Evolutionary conservation across 2,329 filamentous ascomycete species (phyloP), one percentile per base, ranked within the genome.

Genomic region (Ceratocystis cacaofunesta): DNA sequence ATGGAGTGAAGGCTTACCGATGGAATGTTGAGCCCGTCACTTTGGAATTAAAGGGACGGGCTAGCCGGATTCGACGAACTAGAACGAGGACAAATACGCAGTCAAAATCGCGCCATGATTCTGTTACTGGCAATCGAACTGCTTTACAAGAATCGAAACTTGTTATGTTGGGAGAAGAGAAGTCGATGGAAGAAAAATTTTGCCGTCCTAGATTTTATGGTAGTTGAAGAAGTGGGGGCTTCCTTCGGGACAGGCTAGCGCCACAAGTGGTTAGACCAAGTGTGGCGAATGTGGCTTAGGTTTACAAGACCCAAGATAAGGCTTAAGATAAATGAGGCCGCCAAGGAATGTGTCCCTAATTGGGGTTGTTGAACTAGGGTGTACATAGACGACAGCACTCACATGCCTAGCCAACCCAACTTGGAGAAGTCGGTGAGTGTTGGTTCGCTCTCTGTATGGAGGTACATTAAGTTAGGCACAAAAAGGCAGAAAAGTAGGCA

Each of bases 161-260:
- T 60, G n/a, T 46, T 48, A 48, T 61, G 63, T 48, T n/a, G 32
- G 19, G 25, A 17, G 25, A 22, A 17, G 32, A 58, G 52, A 62
- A 15, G 36, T 22, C 32, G 61, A 58, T 10, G 2, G 2, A 55
- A 44, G 32, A 43, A 61, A 65, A 65, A 68, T 25, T 69, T 69
- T 17, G 10, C n/a, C 52, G 66, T 64, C 41, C 32, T 58, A 15
- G 12, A 46, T 66, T 66, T 66, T 66, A 63, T 62, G 63, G 65
- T 2, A 8, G 25, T 64, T 52, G 44, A 4, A 32, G n/a, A 66
- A 66, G 65, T 66, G 65, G 65, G 65, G 65, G 63, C 43, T n/a
- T 58, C 52, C 52, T 58, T 44, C 25, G 4, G 10, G 57, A 7
- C 15, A 7, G n/a, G 6, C 17, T 32, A 19, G 48, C 62, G 65